Conservation (phyloP, 805 yeast species). For the Candida dendrica region DNA sequence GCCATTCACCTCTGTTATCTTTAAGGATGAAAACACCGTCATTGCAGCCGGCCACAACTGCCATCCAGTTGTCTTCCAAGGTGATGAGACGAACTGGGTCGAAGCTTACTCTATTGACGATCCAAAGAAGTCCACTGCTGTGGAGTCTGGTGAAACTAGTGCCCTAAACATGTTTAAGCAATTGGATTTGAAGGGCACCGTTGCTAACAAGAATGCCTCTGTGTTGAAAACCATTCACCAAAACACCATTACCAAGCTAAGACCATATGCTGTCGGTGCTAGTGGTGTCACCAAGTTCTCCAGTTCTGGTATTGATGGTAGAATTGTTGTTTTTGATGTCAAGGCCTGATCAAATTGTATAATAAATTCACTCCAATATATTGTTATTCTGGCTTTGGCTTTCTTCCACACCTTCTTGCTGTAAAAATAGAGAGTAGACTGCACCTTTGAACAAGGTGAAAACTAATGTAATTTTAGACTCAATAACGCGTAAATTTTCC, state of each 20-base stretch:
- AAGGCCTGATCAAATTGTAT: constrained; percentile 17
- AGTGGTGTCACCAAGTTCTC: constrained; percentile 54
- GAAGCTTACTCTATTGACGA: constrained; percentile 40
- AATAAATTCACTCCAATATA: constrained; percentile 15
- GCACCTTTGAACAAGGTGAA: constrained; percentile 65
- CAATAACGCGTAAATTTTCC: constrained; percentile 51
- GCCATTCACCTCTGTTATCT: constrained; percentile 75
- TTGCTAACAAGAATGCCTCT: constrained; percentile 34
- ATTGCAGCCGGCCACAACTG: constrained; percentile 91
- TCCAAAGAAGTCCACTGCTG: constrained; percentile 31
- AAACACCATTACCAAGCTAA: constrained; percentile 72
- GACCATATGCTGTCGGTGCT: constrained; percentile 38
- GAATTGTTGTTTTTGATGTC: constrained; percentile 68
- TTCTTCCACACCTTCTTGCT: constrained; percentile 29
- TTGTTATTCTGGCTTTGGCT: constrained; percentile 6
- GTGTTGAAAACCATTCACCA: constrained; percentile 77
- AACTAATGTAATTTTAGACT: constrained; percentile 55
- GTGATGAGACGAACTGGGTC: constrained; percentile 57
- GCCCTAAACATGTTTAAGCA: constrained; percentile 93
- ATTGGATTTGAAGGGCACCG: constrained; percentile 88
- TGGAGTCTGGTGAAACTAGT: constrained; percentile 51
- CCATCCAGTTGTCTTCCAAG: constrained; percentile 80
- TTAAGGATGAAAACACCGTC: constrained; percentile 57
- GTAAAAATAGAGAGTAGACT: constrained; percentile 56
- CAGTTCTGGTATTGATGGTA: constrained; percentile 86